These are phyloP conservation scores for Craspedostauros australis DNA, from an alignment of 108 stramenopile species.

Conservation along the genomic window DNA sequence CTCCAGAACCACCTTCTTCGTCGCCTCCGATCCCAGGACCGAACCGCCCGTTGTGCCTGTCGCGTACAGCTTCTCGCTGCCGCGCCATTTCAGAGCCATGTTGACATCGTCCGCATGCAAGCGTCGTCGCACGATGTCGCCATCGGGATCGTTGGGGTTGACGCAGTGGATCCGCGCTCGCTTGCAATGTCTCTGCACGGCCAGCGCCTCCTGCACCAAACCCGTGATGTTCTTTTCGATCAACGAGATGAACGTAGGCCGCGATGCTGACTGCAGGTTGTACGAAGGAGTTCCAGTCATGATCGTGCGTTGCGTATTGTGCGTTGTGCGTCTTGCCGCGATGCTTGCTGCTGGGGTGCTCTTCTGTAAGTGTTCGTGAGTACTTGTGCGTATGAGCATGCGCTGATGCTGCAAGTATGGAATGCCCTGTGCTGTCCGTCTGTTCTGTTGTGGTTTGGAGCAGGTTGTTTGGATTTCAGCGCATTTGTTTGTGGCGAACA, in stretches of 20 bases:
- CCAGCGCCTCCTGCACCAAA: slow-evolving; percentile 62
- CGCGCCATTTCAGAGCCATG: slow-evolving; percentile 70
- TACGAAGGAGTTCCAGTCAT: too few species aligned
- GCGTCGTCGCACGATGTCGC: slow-evolving; percentile 26
- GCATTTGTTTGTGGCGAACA: too few species aligned
- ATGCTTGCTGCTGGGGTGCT: too few species aligned
- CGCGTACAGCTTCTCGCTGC: slow-evolving; percentile 69
- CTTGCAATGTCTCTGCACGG: slow-evolving; percentile 73
- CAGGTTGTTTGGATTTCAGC: too few species aligned
- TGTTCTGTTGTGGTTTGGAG: too few species aligned
- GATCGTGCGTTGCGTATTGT: too few species aligned
- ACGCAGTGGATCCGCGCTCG: slow-evolving; percentile 41
- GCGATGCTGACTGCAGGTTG: slow-evolving; percentile 6
- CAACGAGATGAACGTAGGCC: slow-evolving; percentile 34
- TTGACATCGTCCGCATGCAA: slow-evolving; percentile 85
- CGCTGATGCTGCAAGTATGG: too few species aligned
- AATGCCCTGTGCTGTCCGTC: too few species aligned
- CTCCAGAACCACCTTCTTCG: slow-evolving; percentile 48
- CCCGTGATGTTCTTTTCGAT: slow-evolving; percentile 67
- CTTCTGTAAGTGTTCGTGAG: too few species aligned
- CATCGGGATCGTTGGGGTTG: neutral
- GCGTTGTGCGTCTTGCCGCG: too few species aligned
- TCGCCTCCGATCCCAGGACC: slow-evolving; percentile 3
- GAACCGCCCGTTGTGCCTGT: slow-evolving; percentile 35
- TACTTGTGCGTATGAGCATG: too few species aligned